These are phyloP conservation scores for Fusarium coffeatum DNA, from an alignment of 2,329 filamentous ascomycete genomes.

Conservation along the genomic window DNA sequence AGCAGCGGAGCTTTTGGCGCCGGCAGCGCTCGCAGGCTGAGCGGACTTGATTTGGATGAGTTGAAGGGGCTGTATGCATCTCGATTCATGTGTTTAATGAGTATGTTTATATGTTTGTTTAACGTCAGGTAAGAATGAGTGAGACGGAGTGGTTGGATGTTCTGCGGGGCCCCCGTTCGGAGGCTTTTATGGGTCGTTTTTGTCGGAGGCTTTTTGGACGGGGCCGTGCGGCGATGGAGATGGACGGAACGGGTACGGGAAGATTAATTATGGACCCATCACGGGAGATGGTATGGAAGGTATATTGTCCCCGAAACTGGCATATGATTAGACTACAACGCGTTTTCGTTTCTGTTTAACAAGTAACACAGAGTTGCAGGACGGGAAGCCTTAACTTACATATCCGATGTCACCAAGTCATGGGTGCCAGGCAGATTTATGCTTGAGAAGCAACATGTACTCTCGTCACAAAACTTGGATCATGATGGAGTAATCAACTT, in stretches of 20 bases:
- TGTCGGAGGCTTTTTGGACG: constrained; percentile 5
- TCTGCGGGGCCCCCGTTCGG: constrained; percentile 1
- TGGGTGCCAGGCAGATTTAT: no score
- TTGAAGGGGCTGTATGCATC: constrained; percentile 32
- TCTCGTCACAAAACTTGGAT: no score
- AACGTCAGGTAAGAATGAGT: not conserved
- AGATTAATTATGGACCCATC: not conserved
- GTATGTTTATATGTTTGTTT: not conserved
- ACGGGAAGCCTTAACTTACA: no score
- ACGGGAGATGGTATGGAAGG: not conserved
- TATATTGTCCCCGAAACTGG: no score
- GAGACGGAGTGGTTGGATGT: not conserved
- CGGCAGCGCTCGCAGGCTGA: constrained; percentile 51
- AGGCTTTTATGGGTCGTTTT: constrained; percentile 2
- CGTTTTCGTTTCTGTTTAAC: no score
- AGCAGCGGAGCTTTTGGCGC: constrained; percentile 50
- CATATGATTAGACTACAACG: no score
- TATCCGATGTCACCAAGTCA: no score
- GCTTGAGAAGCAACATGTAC: no score
- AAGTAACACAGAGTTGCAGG: no score
- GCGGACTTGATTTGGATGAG: constrained; percentile 50
- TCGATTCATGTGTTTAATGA: not conserved
- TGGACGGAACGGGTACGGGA: not conserved
- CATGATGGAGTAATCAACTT: no score
- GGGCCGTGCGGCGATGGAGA: not conserved